Percentiles rank a stretch among this genome's conserved stretches.
Conservation (phyloP, 78 protist species). For the Dictyostelium firmibasis region DNA sequence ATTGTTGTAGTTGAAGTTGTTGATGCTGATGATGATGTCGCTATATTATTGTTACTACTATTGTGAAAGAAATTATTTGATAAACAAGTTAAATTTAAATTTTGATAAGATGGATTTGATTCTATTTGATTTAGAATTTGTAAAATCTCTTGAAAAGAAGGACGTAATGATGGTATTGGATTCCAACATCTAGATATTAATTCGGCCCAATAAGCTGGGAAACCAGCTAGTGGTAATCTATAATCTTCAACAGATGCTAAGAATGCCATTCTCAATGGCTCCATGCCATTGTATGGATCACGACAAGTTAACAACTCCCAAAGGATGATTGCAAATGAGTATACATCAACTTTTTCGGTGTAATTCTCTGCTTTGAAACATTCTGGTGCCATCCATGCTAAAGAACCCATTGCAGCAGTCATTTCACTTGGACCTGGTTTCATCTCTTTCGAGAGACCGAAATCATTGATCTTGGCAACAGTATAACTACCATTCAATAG, state of each 20-base stretch:
- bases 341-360: slow-evolving; percentile 71
- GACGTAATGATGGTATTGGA: slow-evolving; percentile 31
- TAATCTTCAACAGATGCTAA: slow-evolving; percentile 51
- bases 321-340: slow-evolving; percentile 63
- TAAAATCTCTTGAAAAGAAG: slow-evolving; percentile 46
- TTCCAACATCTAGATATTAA: slow-evolving; percentile 42
- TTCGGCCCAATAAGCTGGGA: slow-evolving; percentile 9
- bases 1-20: not conserved
- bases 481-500: slow-evolving; percentile 15
- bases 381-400: slow-evolving; percentile 86
- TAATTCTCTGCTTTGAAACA: slow-evolving; percentile 67
- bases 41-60: not conserved
- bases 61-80: not conserved
- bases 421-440: slow-evolving; percentile 62
- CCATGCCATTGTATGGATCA: slow-evolving; percentile 72
- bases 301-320: slow-evolving; percentile 55
- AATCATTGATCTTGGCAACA: slow-evolving; percentile 63
- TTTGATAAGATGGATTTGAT: not conserved
- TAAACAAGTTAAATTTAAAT: not conserved
- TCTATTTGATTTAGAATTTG: slow-evolving; percentile 35
- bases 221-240: slow-evolving; percentile 25
- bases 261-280: slow-evolving; percentile 69
- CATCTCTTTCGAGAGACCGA: slow-evolving; percentile 62
- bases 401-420: slow-evolving; percentile 79
- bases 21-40: not conserved